Evolutionary conservation across 805 yeast genomes (phyloP), one percentile per base, ranked within the genome.

Genomic region (Metschnikowia hibisci): DNA sequence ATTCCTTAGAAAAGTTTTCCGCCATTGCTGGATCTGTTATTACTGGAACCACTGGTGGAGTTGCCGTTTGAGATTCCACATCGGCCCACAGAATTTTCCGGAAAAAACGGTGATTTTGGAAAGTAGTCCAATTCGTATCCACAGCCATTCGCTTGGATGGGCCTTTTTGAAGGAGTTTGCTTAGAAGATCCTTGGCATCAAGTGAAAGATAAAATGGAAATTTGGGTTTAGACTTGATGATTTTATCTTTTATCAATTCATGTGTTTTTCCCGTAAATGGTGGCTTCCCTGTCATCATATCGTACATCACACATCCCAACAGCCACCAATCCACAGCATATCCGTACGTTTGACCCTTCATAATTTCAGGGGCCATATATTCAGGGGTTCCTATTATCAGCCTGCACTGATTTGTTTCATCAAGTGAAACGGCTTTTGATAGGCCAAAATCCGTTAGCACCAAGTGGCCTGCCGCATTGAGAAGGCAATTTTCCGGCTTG

Each of bases 381-480:
- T 89, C 90, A 1, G 87, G 91, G 85, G 60, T 88, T 77, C 26
- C 82, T 73, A 23, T 81, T 75, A 18, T 63, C 58, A 31, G 80
- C 73, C 36, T 69, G 43, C 48, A 48, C 42, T 75, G 74, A 67
- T 20, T 75, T 72, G 29, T 69, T 57, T 40, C 75, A 56, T 0
- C 79, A 62, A 42, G 67, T 64, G 54, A 44, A 54, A 64, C 54
- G 54, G 61, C 48, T 66, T 71, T 74, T 37, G 84, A 77, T 16
- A 88, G 71, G 0, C 96, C 96, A 62, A 88, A 88, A 62, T 88
- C 96, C 0, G 96, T 87, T 34, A 87, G 67, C 16, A 88, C 82
- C 45, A 88, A 68, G 59, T 88, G 93, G 0, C 96, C 96, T n/a
- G 70, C 62, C 2, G 78, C 68, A 55, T 87, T 87, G 30, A 88